phyloP scores from a whole-genome alignment of 2,329 filamentous ascomycete species.

The Diaporthe citrichinensis region DNA sequence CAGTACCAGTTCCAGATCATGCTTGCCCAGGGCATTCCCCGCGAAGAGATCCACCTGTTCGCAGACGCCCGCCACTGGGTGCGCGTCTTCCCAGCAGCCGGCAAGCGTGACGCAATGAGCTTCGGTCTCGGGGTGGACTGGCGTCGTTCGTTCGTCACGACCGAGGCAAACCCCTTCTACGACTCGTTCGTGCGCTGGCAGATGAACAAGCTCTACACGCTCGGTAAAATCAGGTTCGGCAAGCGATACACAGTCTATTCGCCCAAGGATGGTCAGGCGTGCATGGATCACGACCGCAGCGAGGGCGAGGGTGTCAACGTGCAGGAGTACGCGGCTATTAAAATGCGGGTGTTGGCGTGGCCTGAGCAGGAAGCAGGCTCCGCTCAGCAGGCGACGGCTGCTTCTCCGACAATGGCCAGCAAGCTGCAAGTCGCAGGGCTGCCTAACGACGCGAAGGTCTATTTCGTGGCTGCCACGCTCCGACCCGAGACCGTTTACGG shows the following conservation, averaged over 20 bases:
- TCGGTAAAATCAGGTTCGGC: neutral
- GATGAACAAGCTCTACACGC: conserved; percentile 6
- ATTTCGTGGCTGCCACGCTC: conserved; percentile 2
- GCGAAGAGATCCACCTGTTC: conserved; percentile 8
- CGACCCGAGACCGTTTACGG: conserved; percentile 2
- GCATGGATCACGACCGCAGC: conserved; percentile 9
- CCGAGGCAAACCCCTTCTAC: conserved; percentile 9
- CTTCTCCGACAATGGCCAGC: neutral
- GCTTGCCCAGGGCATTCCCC: conserved; percentile 4
- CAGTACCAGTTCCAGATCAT: conserved; percentile 7
- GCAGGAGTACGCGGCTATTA: neutral
- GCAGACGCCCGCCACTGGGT: conserved; percentile 4
- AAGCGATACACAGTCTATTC: conserved; percentile 9
- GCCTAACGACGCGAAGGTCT: conserved; percentile 6
- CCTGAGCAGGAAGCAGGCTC: conserved; percentile 1
- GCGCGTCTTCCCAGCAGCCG: conserved; percentile 8
- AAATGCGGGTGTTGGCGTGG: conserved; percentile 10
- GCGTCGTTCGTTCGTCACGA: conserved; percentile 10
- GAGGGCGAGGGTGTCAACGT: conserved; percentile 9
- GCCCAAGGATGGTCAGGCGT: conserved; percentile 6
- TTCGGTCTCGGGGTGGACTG: conserved; percentile 7
- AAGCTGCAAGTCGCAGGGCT: conserved; percentile 7
- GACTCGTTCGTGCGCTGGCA: conserved; percentile 9
- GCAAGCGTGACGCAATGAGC: conserved; percentile 8
- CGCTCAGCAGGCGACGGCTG: neutral